A percentile compares a stretch with the other conserved stretches of the same genome.
Conservation (phyloP, 306 rosid species). For the Medicago arabica region DNA sequence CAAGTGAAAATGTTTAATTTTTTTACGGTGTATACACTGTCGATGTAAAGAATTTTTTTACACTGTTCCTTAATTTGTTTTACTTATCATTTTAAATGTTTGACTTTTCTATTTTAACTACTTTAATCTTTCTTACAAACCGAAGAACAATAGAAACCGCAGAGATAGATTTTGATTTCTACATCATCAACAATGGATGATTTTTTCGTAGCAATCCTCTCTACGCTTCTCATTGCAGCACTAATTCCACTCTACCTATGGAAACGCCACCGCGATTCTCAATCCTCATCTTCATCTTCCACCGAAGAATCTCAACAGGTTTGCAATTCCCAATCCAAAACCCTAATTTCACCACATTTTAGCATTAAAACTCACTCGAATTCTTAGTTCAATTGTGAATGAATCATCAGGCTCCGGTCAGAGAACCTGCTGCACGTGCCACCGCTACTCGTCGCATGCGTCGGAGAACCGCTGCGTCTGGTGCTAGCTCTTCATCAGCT, state of each 20-base stretch:
- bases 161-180: background rate
- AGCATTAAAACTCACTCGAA: background rate
- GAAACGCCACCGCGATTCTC: constrained; percentile 79
- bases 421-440: constrained; percentile 81
- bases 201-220: constrained; percentile 57
- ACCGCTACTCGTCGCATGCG: constrained; percentile 86
- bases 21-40: too few species aligned
- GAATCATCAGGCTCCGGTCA: constrained; percentile 60
- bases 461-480: constrained; percentile 79
- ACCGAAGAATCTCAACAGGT: constrained; percentile 78
- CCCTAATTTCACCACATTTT: constrained; percentile 15
- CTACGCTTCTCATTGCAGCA: constrained; percentile 64
- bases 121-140: too few species aligned
- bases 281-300: constrained; percentile 36
- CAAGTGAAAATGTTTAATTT: too few species aligned
- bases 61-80: too few species aligned
- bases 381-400: constrained; percentile 15
- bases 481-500: constrained; percentile 82
- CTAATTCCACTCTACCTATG: constrained; percentile 83
- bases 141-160: background rate
- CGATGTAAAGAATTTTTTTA: too few species aligned
- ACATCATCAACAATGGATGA: constrained; percentile 64
- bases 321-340: constrained; percentile 38
- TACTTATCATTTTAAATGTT: too few species aligned
- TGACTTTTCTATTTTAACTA: too few species aligned